Evolutionary conservation across 2,329 filamentous ascomycete species (phyloP), one percentile per base, ranked within the genome.

Genomic region (Neofusicoccum cordaticola): DNA sequence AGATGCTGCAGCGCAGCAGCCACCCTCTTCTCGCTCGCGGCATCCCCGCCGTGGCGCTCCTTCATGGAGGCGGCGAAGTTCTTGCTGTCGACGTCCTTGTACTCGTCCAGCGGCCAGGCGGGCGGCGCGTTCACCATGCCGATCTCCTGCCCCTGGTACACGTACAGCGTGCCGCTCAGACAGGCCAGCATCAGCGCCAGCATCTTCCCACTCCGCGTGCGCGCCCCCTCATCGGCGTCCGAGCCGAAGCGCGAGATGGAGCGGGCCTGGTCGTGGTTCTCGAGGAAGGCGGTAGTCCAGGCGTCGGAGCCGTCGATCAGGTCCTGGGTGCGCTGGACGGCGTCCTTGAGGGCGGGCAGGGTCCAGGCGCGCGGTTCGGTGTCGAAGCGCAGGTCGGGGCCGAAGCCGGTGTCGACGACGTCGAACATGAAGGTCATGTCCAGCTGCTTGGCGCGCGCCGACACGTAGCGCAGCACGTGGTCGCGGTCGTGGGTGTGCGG

Each of bases 381-480:
- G 34, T 52, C 41, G 47, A 52, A 61, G 42, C 51, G 56, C 52
- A 42, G 47, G 31, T 39, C 31, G 7, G 27, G 2, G 7, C 56
- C 56, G 27, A 19, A n/a, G 37, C 66, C 67, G 35, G 67, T 27
- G 70, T 88, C 83, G 7, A 90, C 86, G 11, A 88, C 82, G 68
- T 87, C 85, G 67, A 88, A 88, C 68, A 87, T 86, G 74, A 91
- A 90, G 1, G 90, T 86, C 88, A 90, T 91, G 71, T 86, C 84
- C 56, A 91, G 77, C 73, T 90, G 84, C 65, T 83, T 82, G 63
- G 85, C 83, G 34, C 81, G 75, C 0, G 85, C 82, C 2, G 83
- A 82, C 13, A 90, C 85, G 67, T 88, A 90, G 17, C 80, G 72
- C 7, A 90, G 74, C 1, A 90, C 86, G 42, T 85, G 79, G 3